Base-by-base conservation (phyloP, 805 yeast genomes). In the Saccharomycopsis sp. region DNA sequence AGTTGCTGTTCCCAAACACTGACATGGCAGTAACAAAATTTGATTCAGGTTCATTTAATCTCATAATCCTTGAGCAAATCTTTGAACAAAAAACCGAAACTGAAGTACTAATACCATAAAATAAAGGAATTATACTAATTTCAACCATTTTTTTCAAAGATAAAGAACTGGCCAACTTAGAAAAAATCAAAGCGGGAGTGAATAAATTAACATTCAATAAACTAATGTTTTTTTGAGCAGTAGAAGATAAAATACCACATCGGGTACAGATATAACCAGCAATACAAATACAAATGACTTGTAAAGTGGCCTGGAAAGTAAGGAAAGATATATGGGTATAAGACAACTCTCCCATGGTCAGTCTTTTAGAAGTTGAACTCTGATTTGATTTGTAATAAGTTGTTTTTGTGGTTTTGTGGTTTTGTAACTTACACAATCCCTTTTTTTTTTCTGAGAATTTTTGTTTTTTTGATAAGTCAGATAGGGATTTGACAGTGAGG, bases 21-120 rank as follows among this genome's bases (percentile, higher is more conserved):
- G 92, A 86, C 94, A 92, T 92, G 2, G 96, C 97, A 18, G 94
- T 81, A 37, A 92, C 96, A 53, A 85, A 89, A 61, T 89, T 88
- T 3, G 84, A 56, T 60, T 92, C 96, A 12, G 83, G 74, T 36
- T 64, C 72, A 51, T 82, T 82, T 51, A 92, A 63, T 5, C 60
- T 53, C 47, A 87, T 57, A 32, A 76, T 48, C 12, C 59, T 56
- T 3, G 85, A 65, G 31, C 77, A 69, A 18, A 73, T 21, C 23
- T 63, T 61, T 5, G 95, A 82, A 27, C 86, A 75, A 8, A 62
- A 19, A 51, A 64, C 79, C 1, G 96, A 78, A 15, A 87, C 78
- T 14, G 71, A 74, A 0, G 96, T 87, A n/a, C 87, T 74, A 21
- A 88, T 48, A n/a, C 76, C 85, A 57, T 72, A 89, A 48, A 89